Evolutionary conservation across 768 basidiomycete species (phyloP).

Genomic region (Amanita jacksonii): DNA sequence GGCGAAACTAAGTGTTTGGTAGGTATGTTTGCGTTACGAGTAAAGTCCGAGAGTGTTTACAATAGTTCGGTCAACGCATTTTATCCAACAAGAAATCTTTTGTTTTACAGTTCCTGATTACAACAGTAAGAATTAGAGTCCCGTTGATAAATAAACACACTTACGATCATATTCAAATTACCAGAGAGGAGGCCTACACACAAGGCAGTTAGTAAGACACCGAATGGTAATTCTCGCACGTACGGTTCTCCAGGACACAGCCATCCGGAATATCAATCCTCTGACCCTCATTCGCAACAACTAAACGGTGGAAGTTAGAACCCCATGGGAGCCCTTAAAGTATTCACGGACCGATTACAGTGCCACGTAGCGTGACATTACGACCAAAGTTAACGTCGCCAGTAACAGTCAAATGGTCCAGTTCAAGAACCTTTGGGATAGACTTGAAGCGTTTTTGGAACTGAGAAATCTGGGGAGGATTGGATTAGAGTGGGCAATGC

Average conservation of each 20-base stretch:
- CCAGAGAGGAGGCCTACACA: conserved; percentile 62
- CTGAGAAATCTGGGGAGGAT: conserved; percentile 52
- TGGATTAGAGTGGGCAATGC: background rate
- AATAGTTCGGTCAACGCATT: too few relatives aligned
- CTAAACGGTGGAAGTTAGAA: conserved; percentile 15
- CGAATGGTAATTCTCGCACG: conserved; percentile 12
- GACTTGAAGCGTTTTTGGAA: conserved; percentile 96
- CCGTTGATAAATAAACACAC: conserved; percentile 11
- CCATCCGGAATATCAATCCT: conserved; percentile 81
- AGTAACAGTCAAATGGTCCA: conserved; percentile 91
- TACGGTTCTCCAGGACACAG: conserved; percentile 65
- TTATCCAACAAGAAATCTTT: too few relatives aligned
- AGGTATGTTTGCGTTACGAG: too few relatives aligned
- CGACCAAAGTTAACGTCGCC: conserved; percentile 89
- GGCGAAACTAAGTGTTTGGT: too few relatives aligned
- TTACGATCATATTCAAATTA: conserved; percentile 73
- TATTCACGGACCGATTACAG: conserved; percentile 57
- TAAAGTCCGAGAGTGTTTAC: too few relatives aligned
- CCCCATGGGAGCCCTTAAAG: background rate
- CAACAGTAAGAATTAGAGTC: background rate
- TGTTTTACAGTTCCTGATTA: conserved; percentile 22
- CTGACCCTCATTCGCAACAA: conserved; percentile 76
- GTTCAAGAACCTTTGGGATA: conserved; percentile 82
- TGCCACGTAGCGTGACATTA: conserved; percentile 78
- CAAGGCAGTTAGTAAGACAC: background rate